These are phyloP conservation scores for Pezizomycotina sp. DNA, from an alignment of 2,329 filamentous ascomycete genomes.

Conservation along the genomic window DNA sequence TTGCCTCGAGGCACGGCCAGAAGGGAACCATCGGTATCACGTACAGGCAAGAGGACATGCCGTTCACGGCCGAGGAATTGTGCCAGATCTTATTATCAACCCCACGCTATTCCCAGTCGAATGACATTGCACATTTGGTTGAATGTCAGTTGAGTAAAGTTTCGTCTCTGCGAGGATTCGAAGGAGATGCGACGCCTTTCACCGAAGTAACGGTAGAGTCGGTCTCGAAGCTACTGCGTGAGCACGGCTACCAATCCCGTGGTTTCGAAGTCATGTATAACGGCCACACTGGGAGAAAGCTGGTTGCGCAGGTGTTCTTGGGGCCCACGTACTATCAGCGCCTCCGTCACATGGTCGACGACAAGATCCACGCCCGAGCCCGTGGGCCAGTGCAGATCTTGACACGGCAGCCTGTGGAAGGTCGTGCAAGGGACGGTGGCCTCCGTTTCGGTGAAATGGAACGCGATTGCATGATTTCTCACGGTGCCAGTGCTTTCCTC, in stretches of 20 bases:
- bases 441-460: conserved; percentile 99
- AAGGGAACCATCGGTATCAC: conserved; percentile 99
- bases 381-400: conserved; percentile 93
- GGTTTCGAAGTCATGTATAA: conserved; percentile 99
- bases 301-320: conserved; percentile 87
- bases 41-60: conserved; percentile 96
- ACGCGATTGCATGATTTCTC: conserved; percentile 99
- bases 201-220: conserved; percentile 94
- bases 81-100: conserved; percentile 83
- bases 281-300: conserved; percentile 85
- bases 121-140: conserved; percentile 99
- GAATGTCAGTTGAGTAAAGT: conserved; percentile 97
- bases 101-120: conserved; percentile 96
- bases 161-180: conserved; percentile 76
- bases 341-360: conserved; percentile 97
- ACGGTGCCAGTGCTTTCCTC: conserved; percentile 87
- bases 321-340: conserved; percentile 98
- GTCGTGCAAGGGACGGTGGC: conserved; percentile 93
- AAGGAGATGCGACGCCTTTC: conserved; percentile 95
- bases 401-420: conserved; percentile 91
- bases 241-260: conserved; percentile 88
- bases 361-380: conserved; percentile 99
- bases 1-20: conserved; percentile 95
- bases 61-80: conserved; percentile 81
- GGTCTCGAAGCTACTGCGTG: conserved; percentile 68